Base-by-base conservation (phyloP, 1,139 yeast species). In the Pichia sp. region DNA sequence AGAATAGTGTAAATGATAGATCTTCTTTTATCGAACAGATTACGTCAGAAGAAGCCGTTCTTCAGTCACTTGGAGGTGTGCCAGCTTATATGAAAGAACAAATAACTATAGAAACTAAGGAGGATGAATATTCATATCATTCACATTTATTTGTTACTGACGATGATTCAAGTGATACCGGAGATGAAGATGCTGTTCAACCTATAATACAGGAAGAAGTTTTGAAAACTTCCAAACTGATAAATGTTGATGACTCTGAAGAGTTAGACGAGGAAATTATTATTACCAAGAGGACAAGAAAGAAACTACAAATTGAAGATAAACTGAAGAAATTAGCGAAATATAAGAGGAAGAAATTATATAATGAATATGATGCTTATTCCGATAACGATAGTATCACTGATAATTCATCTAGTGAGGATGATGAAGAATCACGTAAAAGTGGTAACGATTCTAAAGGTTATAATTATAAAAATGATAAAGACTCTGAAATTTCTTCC, bases 81-180 rank as follows among this genome's bases (percentile, higher is more conserved):
- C 16, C 16, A 16, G 16, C 16, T 16, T 16, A 16, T 16, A 16
- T 16, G 16, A 16, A 25, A 10, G 27, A 27, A 6, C 16, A 22
- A 2, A n/a, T 22, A 22, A 32, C 2, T 32, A 20, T 16, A n/a
- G 25, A 27, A 2, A 7, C 3, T 9, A 12, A 16, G 8, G 30
- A 26, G 4, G n/a, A 25, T 6, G 25, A 35, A 9, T 4, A 26
- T 25, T 16, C 37, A 8, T 16, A 26, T 6, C 23, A 36, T 26
- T 31, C 41, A 26, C 33, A 36, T 24, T 35, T 43, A 30, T 43
- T 43, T 43, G 40, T 43, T 8, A 24, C 36, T 22, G 45, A 42
- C 3, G 20, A 25, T n/a, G 20, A 25, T n/a, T 32, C 35, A 22
- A 23, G 30, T 22, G 42, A 35, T 25, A 16, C 11, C 4, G 20